These are phyloP conservation scores for Mollisiaceae sp. DNA, from an alignment of 2,329 filamentous ascomycete species.

Conservation along the genomic window DNA sequence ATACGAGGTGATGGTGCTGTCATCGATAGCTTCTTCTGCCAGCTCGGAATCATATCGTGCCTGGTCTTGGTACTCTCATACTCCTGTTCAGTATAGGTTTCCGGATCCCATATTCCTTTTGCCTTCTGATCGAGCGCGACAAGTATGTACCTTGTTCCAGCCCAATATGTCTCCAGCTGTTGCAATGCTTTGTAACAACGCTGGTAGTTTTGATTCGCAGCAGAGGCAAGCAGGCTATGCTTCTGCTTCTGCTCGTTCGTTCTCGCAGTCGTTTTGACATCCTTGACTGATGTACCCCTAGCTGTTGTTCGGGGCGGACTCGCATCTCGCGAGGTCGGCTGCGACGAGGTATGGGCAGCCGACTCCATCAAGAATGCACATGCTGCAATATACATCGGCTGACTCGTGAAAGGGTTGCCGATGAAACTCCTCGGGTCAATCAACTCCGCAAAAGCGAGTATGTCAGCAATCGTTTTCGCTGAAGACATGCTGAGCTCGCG, in stretches of 20 bases:
- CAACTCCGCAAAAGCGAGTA: conserved; percentile 82
- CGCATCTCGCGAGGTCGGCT: conserved; percentile 63
- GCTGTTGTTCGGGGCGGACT: conserved; percentile 33
- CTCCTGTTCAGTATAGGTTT: conserved; percentile 72
- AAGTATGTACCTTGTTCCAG: conserved; percentile 83
- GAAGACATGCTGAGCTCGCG: conserved; percentile 61
- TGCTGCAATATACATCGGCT: conserved; percentile 90
- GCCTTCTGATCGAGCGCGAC: conserved; percentile 87
- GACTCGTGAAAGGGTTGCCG: conserved; percentile 86
- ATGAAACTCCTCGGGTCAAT: conserved; percentile 86
- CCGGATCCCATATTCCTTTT: conserved; percentile 82
- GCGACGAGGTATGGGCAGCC: conserved; percentile 70
- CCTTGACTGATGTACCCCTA: conserved; percentile 14
- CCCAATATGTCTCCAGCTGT: conserved; percentile 84
- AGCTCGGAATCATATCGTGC: conserved; percentile 48
- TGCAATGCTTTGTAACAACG: conserved; percentile 84
- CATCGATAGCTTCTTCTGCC: conserved; percentile 39
- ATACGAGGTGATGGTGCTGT: conserved; percentile 29
- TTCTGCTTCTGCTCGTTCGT: conserved; percentile 49
- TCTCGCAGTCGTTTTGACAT: conserved; percentile 36
- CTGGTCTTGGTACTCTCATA: conserved; percentile 71
- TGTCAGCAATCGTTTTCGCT: conserved; percentile 90
- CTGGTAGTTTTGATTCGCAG: conserved; percentile 86
- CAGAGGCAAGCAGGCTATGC: conserved; percentile 78
- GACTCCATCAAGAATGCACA: conserved; percentile 89